Evolutionary conservation across 2,329 filamentous ascomycete genomes (phyloP).

Genomic region (Nemania abortiva): DNA sequence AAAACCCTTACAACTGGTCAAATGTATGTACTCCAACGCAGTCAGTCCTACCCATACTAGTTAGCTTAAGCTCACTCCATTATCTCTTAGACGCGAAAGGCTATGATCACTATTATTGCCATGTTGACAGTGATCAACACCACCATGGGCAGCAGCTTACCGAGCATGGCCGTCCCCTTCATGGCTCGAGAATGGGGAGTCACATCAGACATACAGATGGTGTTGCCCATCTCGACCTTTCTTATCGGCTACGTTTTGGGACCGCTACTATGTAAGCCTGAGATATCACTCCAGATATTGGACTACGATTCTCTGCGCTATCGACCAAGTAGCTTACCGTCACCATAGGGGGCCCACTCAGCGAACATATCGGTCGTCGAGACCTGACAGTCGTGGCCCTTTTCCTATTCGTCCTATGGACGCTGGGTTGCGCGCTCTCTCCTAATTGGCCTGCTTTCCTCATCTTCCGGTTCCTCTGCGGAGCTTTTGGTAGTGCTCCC

Average conservation of each 20-base stretch:
- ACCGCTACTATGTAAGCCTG: conserved; percentile 46
- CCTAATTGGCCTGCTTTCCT: conserved; percentile 66
- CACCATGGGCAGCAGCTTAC: conserved; percentile 74
- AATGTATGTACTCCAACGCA: conserved; percentile 44
- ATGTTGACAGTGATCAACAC: conserved; percentile 74
- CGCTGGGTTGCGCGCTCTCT: conserved; percentile 67
- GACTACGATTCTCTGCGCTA: neutral
- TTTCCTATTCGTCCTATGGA: conserved; percentile 62
- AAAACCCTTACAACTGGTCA: conserved; percentile 68
- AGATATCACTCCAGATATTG: neutral
- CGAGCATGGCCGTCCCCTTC: conserved; percentile 70
- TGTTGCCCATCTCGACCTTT: conserved; percentile 73
- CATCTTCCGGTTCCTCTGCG: conserved; percentile 66
- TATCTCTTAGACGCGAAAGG: conserved; percentile 62
- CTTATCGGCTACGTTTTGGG: conserved; percentile 74
- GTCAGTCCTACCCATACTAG: neutral
- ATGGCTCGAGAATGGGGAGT: conserved; percentile 70
- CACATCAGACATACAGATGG: conserved; percentile 58
- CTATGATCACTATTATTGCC: conserved; percentile 64
- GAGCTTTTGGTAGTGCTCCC: conserved; percentile 67
- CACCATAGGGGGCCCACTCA: conserved; percentile 73
- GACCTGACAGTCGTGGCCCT: conserved; percentile 61
- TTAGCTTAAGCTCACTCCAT: conserved; percentile 3
- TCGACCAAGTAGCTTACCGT: conserved; percentile 34
- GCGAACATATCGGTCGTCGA: conserved; percentile 72